Evolutionary conservation across 1,284 basidiomycete genomes (phyloP), one percentile per base, ranked within the genome.

Genomic region (Ustilago xerochloae): DNA sequence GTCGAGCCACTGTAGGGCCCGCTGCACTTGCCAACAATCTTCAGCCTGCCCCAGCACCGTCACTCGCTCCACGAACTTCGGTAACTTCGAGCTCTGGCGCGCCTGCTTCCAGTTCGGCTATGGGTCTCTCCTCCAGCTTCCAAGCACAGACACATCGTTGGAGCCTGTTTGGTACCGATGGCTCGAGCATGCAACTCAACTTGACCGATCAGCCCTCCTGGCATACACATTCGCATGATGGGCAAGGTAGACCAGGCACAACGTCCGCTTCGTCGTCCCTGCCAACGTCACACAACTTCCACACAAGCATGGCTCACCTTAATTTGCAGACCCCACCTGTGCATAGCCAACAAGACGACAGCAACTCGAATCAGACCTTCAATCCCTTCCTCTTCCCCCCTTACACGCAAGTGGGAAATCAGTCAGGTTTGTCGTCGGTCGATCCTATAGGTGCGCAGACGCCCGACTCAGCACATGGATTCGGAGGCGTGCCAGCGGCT

Each of bases 301-400:
- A 77, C 33, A 32, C 58, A 0, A 74, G 71, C 49, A 77, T 77
- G 75, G 66, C 72, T 8, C 70, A 75, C 30, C 53, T 77, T n/a
- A 64, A 77, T n/a, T 47, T 77, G 22, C 70, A 77, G 59, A 63
- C 63, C 4, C 66, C 71, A 15, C 63, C 75, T 12, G 38, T 76
- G n/a, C n/a, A n/a, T n/a, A n/a, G n/a, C n/a, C n/a, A n/a, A n/a
- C n/a, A 57, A 32, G 63, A 69, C 6, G 63, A 64, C 18, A 33
- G 30, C 20, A 39, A 29, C 24, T 29, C 52, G 18, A 51, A 50
- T 26, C 64, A 76, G 48, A 20, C 59, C 3, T 77, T 68, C 58
- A 75, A 77, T 20, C 66, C 74, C 2, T 77, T 74, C 66, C 43
- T 77, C 22, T 73, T 64, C 36, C 75, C 69, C 2, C 63, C 70